phyloP scores from a whole-genome alignment of 2,329 filamentous ascomycete species.

The Fusarium nanum region DNA sequence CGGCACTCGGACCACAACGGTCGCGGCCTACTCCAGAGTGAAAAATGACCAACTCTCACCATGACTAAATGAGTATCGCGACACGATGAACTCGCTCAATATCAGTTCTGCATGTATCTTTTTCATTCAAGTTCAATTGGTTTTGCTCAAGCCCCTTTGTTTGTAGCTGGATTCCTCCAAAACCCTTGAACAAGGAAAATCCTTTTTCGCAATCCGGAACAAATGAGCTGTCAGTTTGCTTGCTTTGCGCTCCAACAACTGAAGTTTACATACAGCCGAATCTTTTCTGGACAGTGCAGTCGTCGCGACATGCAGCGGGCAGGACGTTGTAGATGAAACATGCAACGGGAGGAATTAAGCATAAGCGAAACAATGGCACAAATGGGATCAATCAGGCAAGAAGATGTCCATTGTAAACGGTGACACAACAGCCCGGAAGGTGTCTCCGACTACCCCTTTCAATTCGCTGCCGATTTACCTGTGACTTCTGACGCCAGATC shows the following conservation, averaged over 20 bases:
- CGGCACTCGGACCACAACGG: not conserved
- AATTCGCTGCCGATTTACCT: not conserved
- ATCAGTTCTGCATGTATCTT: too few species aligned
- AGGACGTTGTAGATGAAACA: not conserved
- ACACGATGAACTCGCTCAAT: not conserved
- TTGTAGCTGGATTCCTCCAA: accelerated
- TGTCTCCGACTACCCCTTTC: not conserved
- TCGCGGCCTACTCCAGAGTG: accelerated
- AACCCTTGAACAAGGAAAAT: not conserved
- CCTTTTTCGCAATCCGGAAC: accelerated
- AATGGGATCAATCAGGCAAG: accelerated
- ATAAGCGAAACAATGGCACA: not conserved
- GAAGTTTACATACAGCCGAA: too few species aligned
- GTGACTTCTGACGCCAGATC: accelerated
- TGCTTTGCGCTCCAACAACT: accelerated
- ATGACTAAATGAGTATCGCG: not conserved
- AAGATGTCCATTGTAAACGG: not conserved
- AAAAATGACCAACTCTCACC: not conserved
- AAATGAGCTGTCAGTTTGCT: accelerated
- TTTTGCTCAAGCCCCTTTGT: accelerated
- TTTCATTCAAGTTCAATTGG: too few species aligned
- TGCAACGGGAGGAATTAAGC: not conserved
- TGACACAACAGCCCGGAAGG: not conserved
- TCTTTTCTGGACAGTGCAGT: too few species aligned
- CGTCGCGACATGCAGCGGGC: not conserved